Conservation (phyloP, 2,329 filamentous ascomycete species). For the Ascochyta viciae-villosae region DNA sequence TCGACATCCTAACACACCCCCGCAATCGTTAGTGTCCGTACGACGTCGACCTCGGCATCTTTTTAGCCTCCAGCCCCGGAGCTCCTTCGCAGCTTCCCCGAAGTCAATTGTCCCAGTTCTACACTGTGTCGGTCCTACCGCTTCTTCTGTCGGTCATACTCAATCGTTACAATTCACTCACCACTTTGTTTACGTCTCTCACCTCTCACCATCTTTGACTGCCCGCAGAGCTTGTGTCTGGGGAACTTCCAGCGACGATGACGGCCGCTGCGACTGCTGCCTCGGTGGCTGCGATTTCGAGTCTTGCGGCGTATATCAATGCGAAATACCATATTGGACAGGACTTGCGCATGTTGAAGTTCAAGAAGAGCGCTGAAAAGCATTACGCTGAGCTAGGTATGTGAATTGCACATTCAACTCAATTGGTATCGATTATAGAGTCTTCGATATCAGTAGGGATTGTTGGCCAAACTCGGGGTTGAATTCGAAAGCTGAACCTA, state of each 20-base stretch:
- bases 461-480: too few relatives aligned
- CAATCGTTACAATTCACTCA: neutral
- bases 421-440: neutral
- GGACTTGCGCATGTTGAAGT: conserved; percentile 60
- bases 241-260: conserved; percentile 19
- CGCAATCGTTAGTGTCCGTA: conserved; percentile 20
- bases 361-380: conserved; percentile 48
- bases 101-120: neutral
- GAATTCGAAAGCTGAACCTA: too few relatives aligned
- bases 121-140: neutral
- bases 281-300: conserved; percentile 39
- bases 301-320: conserved; percentile 67
- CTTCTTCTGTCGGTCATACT: neutral
- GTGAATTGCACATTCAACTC: conserved; percentile 5
- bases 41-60: conserved; percentile 32
- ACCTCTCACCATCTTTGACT: neutral
- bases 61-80: conserved; percentile 5
- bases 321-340: conserved; percentile 71
- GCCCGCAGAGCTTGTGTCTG: too few relatives aligned
- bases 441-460: too few relatives aligned
- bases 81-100: neutral
- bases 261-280: conserved; percentile 32
- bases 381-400: conserved; percentile 39
- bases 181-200: neutral
- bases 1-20: conserved; percentile 15